These are phyloP conservation scores for Gleditsia sinensis DNA, from an alignment of 306 rosid species.

Conservation along the genomic window DNA sequence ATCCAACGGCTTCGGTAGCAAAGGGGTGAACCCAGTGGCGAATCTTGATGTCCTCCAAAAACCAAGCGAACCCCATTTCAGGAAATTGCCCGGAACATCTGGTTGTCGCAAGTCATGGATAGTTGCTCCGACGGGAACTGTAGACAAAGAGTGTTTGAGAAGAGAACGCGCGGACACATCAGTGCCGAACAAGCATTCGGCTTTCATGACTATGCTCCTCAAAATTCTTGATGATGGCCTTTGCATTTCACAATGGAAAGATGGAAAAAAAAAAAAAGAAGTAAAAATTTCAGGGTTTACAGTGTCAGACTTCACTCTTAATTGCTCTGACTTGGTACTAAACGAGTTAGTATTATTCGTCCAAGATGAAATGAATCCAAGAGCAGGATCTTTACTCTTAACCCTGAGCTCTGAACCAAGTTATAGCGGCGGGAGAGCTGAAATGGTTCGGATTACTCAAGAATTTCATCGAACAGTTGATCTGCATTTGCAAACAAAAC, in stretches of 20 bases:
- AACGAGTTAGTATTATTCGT: no score
- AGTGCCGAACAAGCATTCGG: slow-evolving; percentile 16
- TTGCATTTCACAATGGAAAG: no score
- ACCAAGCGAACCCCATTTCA: slow-evolving; percentile 82
- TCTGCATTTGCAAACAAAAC: neutral
- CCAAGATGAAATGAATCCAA: no score
- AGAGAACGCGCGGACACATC: slow-evolving; percentile 15
- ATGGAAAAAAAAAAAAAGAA: no score
- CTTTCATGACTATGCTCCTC: slow-evolving; percentile 37
- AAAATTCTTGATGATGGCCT: slow-evolving; percentile 39
- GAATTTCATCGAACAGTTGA: slow-evolving; percentile 24
- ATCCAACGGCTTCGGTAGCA: slow-evolving; percentile 76
- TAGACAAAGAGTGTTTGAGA: slow-evolving; percentile 31
- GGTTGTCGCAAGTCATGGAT: slow-evolving; percentile 39
- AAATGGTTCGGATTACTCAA: neutral
- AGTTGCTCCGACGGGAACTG: slow-evolving; percentile 30
- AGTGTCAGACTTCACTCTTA: no score
- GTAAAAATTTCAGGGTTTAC: no score
- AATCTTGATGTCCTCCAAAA: slow-evolving; percentile 64
- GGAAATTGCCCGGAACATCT: slow-evolving; percentile 50
- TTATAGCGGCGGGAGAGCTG: neutral
- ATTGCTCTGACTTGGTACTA: no score
- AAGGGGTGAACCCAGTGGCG: slow-evolving; percentile 79
- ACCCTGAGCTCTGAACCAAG: neutral
- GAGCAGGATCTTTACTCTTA: neutral